phyloP scores from a whole-genome alignment of 176 grass and related monocot species.

The Carex littledalei region DNA sequence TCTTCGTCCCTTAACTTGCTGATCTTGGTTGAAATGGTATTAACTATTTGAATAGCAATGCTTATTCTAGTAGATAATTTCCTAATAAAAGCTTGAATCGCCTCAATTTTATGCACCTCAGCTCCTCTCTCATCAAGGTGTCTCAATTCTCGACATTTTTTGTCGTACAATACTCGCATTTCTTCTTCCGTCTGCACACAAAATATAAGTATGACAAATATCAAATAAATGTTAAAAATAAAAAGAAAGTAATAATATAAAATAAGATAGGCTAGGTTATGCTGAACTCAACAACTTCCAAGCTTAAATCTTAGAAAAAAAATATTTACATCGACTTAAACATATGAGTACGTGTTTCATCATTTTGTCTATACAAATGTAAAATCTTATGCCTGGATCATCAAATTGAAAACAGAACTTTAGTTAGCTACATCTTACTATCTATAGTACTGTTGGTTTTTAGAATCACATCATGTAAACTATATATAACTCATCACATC shows the following conservation, averaged over 20 bases:
- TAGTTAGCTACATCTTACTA: not conserved
- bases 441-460: not conserved
- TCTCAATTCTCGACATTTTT: conserved; percentile 58
- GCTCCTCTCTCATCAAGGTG: conserved; percentile 69
- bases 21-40: conserved; percentile 81
- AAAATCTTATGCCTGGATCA: not conserved
- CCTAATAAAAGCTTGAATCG: conserved; percentile 51
- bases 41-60: conserved; percentile 91
- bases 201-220: conserved; percentile 3
- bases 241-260: not conserved
- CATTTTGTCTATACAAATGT: not conserved
- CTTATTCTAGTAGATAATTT: conserved; percentile 94
- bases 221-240: not conserved
- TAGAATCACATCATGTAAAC: not conserved
- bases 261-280: not conserved
- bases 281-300: not conserved
- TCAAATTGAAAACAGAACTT: not conserved
- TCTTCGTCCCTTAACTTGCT: conserved; percentile 88
- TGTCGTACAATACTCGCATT: conserved; percentile 65
- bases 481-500: not conserved
- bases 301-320: not conserved
- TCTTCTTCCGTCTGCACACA: conserved; percentile 67
- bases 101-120: conserved; percentile 71
- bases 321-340: not conserved
- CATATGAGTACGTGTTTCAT: not conserved